A percentile compares a stretch with the other conserved stretches of the same genome.
Evolutionary conservation across 2,329 filamentous ascomycete genomes (phyloP).

Genomic region (Celoporthe dispersa): DNA sequence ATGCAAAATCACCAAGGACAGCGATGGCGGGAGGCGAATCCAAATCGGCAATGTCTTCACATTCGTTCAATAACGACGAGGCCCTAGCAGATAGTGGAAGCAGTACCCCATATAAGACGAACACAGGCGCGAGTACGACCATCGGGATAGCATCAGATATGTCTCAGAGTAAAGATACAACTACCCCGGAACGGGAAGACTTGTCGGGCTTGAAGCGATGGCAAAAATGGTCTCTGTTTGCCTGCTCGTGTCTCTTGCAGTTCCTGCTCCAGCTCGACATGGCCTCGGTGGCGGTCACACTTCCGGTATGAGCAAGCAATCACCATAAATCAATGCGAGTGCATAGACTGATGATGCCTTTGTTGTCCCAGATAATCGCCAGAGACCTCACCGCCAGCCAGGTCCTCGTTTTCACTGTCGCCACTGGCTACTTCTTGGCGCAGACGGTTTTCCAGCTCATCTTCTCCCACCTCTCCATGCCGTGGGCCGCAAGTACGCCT

Average conservation of each 20-base stretch:
- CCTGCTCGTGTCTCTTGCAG: conserved; percentile 32
- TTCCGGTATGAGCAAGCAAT: conserved; percentile 28
- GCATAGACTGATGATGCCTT: background rate
- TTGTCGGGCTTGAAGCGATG: conserved; percentile 15
- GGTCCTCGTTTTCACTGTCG: conserved; percentile 32
- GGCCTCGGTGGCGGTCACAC: conserved; percentile 33
- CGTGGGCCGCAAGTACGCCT: conserved; percentile 32
- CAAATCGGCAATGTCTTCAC: background rate
- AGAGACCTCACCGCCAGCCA: conserved; percentile 29
- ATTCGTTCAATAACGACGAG: background rate
- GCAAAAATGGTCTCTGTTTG: conserved; percentile 30
- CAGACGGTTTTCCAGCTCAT: conserved; percentile 35
- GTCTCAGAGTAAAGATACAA: background rate
- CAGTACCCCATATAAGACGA: background rate
- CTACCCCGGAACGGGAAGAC: background rate
- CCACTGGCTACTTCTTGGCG: conserved; percentile 32
- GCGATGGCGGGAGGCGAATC: background rate
- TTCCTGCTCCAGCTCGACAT: conserved; percentile 34
- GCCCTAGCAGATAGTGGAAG: background rate
- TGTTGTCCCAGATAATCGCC: conserved; percentile 30
- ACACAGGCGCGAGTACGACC: too few relatives aligned
- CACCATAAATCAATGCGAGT: background rate
- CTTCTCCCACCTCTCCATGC: conserved; percentile 35
- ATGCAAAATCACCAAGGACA: background rate
- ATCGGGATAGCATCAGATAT: background rate